Evolutionary conservation across 139 green algal genomes (phyloP).

Genomic region (Trebouxia sp.): DNA sequence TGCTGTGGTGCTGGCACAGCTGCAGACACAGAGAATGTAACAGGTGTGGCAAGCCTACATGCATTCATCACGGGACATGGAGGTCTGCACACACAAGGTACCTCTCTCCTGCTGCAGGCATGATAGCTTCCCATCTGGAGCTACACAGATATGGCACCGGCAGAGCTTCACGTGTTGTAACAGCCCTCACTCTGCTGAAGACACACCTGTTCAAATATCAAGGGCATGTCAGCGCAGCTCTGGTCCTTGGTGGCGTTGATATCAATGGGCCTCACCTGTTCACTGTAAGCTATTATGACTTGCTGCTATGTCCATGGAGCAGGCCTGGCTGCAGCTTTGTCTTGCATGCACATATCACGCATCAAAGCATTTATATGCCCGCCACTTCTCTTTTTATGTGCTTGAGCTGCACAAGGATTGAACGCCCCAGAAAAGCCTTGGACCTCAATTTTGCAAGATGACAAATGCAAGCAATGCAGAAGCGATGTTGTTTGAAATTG

Average conservation of each 20-base stretch:
- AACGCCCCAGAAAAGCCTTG: too few relatives aligned
- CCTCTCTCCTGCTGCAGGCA: conserved; percentile 68
- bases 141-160: conserved; percentile 90
- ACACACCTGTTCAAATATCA: conserved; percentile 98
- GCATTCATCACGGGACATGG: too few relatives aligned
- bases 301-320: too few relatives aligned
- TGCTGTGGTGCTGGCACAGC: conserved; percentile 97
- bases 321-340: too few relatives aligned
- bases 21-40: conserved; percentile 96
- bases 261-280: conserved; percentile 94
- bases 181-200: conserved; percentile 96
- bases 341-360: too few relatives aligned
- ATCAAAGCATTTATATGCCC: too few relatives aligned
- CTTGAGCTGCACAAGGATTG: too few relatives aligned
- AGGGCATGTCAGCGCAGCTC: conserved; percentile 91
- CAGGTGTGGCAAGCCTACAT: conserved; percentile 62
- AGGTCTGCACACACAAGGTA: neutral
- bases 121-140: conserved; percentile 90
- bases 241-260: conserved; percentile 96
- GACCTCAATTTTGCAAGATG: too few relatives aligned
- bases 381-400: too few relatives aligned
- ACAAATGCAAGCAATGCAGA: too few relatives aligned
- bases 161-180: conserved; percentile 85
- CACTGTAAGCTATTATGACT: conserved; percentile 66
- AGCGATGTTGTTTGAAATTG: too few relatives aligned